Base-by-base conservation (phyloP, 2,329 filamentous ascomycete genomes). In the Balansia obtecta region DNA sequence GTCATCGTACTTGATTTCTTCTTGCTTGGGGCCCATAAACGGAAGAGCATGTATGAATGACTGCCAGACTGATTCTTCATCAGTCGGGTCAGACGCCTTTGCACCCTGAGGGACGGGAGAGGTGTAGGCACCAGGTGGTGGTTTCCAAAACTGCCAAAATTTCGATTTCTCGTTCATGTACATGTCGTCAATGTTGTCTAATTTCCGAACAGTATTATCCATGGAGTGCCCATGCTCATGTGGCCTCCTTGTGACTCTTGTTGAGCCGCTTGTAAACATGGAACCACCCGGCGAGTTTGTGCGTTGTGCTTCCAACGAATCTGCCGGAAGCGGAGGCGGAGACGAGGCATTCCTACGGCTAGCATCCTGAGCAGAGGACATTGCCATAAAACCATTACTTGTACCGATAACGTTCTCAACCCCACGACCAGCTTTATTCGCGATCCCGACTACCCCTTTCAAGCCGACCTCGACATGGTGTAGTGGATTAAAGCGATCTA, bases 121-220 rank as follows among this genome's bases (percentile, higher is more conserved):
- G 9, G 75, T 68, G 57, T 81, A 84, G 2, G 75, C 76, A 22
- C 80, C 80, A 1, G 73, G 65, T 0, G 80, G 80, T 0, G 77
- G 75, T 57, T 80, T 79, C 80, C 80, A 84, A 52, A 84, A 83
- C 53, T 83, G 66, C 68, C 76, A 83, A 70, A 79, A 83, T 40
- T 65, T 68, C 0, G 68, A 64, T 27, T 70, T 65, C 10, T 74
- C 69, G 5, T 66, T 67, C 48, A 66, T 61, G 49, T 73, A 71
- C 64, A 77, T 73, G 11, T 75, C 71, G 3, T 76, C 70, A 39
- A 73, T 58, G 46, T 77, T 71, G 3, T 65, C 66, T 7, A 72
- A 58, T 53, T 72, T 75, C 44, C 78, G 74, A 4, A 75, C 75
- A 0, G 76, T 79, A 56, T 80, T 81, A 13, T 69, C 70, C 16